Evolutionary conservation across 805 yeast species (phyloP).

Genomic region (Kazachstania taianensis): DNA sequence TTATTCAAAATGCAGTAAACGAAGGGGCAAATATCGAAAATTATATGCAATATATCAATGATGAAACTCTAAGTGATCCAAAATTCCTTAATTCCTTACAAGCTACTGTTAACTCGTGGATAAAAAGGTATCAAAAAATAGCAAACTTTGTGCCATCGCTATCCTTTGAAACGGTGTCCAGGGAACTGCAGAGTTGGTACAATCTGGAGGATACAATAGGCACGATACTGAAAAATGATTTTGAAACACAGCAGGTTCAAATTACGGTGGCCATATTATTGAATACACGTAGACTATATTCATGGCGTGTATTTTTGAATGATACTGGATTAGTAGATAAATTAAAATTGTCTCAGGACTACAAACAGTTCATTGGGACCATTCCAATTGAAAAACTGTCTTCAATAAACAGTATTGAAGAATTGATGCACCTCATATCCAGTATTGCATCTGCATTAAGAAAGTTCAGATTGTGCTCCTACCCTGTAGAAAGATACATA

Average conservation of each 20-base stretch:
- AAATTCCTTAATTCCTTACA: constrained; percentile 61
- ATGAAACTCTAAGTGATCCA: constrained; percentile 38
- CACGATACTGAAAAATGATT: constrained; percentile 44
- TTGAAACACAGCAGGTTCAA: constrained; percentile 42
- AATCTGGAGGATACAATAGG: constrained; percentile 53
- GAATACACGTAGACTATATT: constrained; percentile 59
- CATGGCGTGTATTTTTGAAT: constrained; percentile 49
- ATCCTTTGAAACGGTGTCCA: constrained; percentile 43
- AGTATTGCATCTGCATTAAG: constrained; percentile 53
- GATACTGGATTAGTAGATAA: constrained; percentile 61
- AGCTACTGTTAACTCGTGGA: constrained; percentile 63
- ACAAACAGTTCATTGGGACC: constrained; percentile 55
- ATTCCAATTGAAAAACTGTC: constrained; percentile 55
- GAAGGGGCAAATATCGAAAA: constrained; percentile 25
- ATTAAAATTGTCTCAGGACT: constrained; percentile 39
- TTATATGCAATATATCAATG: constrained; percentile 26
- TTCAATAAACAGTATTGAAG: constrained; percentile 36
- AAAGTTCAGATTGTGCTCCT: constrained; percentile 46
- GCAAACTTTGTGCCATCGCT: constrained; percentile 37
- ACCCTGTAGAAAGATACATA: constrained; percentile 57
- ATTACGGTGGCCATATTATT: constrained; percentile 52
- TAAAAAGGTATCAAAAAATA: constrained; percentile 47
- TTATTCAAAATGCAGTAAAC: constrained; percentile 33
- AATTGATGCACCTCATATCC: constrained; percentile 37
- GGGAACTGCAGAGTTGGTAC: constrained; percentile 73